phyloP scores from a whole-genome alignment of 768 basidiomycete genomes.

The Ramaria rubella region DNA sequence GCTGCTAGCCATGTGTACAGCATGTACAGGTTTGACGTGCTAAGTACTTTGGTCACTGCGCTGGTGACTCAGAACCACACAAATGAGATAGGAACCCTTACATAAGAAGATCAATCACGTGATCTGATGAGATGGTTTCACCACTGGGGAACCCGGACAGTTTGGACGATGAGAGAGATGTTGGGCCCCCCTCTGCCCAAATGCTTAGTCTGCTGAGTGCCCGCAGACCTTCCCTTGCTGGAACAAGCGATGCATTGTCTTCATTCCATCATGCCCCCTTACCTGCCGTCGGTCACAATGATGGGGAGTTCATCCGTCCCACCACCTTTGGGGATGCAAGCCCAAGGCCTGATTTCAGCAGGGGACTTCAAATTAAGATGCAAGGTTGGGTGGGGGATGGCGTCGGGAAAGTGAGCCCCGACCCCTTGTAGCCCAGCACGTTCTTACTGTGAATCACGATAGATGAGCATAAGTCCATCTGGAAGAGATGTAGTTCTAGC shows the following conservation, averaged over 20 bases:
- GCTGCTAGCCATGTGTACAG: no score
- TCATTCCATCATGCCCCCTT: not conserved
- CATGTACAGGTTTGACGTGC: no score
- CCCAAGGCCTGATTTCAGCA: slow-evolving; percentile 29
- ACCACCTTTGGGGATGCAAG: not conserved
- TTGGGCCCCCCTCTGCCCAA: not conserved
- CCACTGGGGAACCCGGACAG: not conserved
- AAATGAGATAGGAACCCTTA: no score
- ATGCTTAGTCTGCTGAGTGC: slow-evolving; percentile 12
- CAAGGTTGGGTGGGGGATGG: slow-evolving; percentile 74
- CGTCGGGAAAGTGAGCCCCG: slow-evolving; percentile 68
- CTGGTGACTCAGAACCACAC: no score
- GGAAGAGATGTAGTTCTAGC: slow-evolving; percentile 27
- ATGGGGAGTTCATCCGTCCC: not conserved
- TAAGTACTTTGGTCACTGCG: no score
- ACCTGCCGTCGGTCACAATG: not conserved
- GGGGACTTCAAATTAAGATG: slow-evolving; percentile 70
- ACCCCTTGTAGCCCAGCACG: not conserved
- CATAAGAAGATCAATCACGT: no score
- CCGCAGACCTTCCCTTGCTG: slow-evolving; percentile 7
- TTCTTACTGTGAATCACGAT: not conserved
- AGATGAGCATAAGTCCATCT: slow-evolving; percentile 68
- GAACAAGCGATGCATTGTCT: not conserved
- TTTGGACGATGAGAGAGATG: not conserved
- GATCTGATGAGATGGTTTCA: not conserved